Conservation (phyloP, 2,329 filamentous ascomycete genomes). For the Phialophora macrospora region DNA sequence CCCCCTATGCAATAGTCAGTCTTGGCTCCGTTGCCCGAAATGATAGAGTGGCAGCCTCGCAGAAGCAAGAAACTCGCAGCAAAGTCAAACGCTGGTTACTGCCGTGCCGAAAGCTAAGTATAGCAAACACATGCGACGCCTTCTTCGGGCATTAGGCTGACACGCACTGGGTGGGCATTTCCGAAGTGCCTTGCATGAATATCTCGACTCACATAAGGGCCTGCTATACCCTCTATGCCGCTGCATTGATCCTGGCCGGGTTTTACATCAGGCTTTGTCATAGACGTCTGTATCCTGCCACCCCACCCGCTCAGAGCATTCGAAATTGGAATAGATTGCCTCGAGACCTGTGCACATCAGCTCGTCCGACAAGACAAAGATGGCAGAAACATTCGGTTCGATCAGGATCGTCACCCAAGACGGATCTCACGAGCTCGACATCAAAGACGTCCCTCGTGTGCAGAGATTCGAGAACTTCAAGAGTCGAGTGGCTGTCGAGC, state of each 20-base stretch:
- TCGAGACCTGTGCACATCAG: not conserved
- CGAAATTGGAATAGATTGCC: not conserved
- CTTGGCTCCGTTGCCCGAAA: conserved; percentile 7
- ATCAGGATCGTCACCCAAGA: not conserved
- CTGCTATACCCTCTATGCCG: not conserved
- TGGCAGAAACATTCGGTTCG: not conserved
- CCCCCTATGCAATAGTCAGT: not conserved
- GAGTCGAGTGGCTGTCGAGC: conserved; percentile 1
- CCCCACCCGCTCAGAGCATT: not conserved
- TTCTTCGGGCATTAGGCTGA: not conserved
- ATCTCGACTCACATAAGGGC: not conserved
- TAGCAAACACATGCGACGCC: not conserved
- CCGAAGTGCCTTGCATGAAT: not conserved
- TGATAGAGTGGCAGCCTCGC: not conserved
- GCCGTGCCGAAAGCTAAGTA: not conserved
- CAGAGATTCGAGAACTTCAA: conserved; percentile 2
- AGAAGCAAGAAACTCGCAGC: not conserved
- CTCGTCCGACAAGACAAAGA: not conserved
- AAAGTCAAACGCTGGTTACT: not conserved
- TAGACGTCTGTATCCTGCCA: not conserved
- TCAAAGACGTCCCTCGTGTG: conserved; percentile 1
- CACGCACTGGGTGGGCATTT: not conserved
- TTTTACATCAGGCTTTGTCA: not conserved
- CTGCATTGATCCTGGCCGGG: not conserved
- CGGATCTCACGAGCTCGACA: not conserved